Conservation (phyloP, 2,329 filamentous ascomycete species). For the Lachnellula cervina region DNA sequence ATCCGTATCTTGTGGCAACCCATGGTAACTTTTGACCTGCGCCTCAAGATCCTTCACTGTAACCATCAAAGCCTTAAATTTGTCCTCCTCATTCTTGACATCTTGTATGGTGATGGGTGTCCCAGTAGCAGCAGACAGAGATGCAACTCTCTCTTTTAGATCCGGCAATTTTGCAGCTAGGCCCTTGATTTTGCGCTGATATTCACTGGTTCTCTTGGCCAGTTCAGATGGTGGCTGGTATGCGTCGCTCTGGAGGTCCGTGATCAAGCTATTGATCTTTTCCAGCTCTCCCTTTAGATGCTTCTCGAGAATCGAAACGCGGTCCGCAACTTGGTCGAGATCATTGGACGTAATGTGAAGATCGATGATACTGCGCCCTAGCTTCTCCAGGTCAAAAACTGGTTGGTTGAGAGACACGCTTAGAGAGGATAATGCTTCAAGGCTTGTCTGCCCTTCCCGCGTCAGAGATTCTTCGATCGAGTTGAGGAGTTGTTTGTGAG, state of each 20-base stretch:
- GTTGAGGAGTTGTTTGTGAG: conserved; percentile 42
- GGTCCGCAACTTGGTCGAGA: conserved; percentile 50
- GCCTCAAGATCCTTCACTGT: conserved; percentile 55
- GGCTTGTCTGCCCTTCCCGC: conserved; percentile 48
- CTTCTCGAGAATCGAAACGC: conserved; percentile 51
- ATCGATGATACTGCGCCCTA: conserved; percentile 50
- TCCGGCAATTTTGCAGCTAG: conserved; percentile 63
- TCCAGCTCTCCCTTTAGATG: conserved; percentile 50
- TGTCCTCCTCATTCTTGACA: conserved; percentile 53
- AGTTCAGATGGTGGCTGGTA: conserved; percentile 55
- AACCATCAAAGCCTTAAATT: conserved; percentile 52
- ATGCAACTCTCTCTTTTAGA: conserved; percentile 50
- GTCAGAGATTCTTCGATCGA: conserved; percentile 51
- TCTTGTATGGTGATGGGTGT: conserved; percentile 47
- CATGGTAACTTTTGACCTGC: conserved; percentile 62
- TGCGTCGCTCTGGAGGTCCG: conserved; percentile 39
- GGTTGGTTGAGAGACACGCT: conserved; percentile 41
- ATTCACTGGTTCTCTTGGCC: conserved; percentile 67
- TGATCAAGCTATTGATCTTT: conserved; percentile 36
- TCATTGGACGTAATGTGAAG: conserved; percentile 50
- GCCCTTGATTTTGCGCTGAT: conserved; percentile 65
- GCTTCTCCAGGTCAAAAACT: conserved; percentile 38
- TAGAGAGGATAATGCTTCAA: conserved; percentile 54
- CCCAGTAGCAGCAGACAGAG: conserved; percentile 28
- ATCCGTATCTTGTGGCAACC: conserved; percentile 66